These are phyloP conservation scores for Phlyctochytrium arcticum DNA, from an alignment of 192 early-diverging fungal species.

Conservation along the genomic window DNA sequence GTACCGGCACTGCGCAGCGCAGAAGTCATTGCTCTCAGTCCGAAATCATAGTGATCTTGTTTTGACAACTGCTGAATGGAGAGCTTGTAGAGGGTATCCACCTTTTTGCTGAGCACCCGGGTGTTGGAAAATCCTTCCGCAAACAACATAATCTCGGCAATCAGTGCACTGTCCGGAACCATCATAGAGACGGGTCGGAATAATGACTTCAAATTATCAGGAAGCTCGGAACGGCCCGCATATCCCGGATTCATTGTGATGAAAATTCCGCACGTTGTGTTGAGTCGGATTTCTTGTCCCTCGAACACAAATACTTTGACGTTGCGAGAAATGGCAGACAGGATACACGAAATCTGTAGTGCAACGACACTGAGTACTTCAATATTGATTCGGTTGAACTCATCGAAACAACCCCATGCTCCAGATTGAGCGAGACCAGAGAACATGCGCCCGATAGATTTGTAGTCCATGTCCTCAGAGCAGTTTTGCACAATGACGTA, in stretches of 20 bases:
- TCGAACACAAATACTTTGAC: slow-evolving; percentile 53
- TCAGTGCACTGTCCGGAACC: slow-evolving; percentile 57
- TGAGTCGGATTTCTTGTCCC: slow-evolving; percentile 54
- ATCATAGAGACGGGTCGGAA: slow-evolving; percentile 63
- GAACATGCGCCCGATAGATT: slow-evolving; percentile 59
- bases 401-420: slow-evolving; percentile 65
- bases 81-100: slow-evolving; percentile 56
- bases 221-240: slow-evolving; percentile 53
- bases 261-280: slow-evolving; percentile 48
- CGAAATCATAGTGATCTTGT: slow-evolving; percentile 64
- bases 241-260: slow-evolving; percentile 63
- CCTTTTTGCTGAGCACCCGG: slow-evolving; percentile 49
- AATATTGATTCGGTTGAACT: slow-evolving; percentile 65
- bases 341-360: slow-evolving; percentile 52
- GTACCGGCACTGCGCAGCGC: slow-evolving; percentile 46
- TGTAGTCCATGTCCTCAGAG: slow-evolving; percentile 59
- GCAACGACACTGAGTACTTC: slow-evolving; percentile 59
- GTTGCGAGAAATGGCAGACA: slow-evolving; percentile 46
- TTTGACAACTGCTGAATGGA: slow-evolving; percentile 58
- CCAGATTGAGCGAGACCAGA: slow-evolving; percentile 57
- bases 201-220: slow-evolving; percentile 55
- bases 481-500: slow-evolving; percentile 62
- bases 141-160: slow-evolving; percentile 65
- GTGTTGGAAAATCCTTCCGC: slow-evolving; percentile 62
- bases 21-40: slow-evolving; percentile 49